Evolutionary conservation across 108 stramenopile species (phyloP), one percentile per base, ranked within the genome.

Genomic region (Discostella stelligeroides): DNA sequence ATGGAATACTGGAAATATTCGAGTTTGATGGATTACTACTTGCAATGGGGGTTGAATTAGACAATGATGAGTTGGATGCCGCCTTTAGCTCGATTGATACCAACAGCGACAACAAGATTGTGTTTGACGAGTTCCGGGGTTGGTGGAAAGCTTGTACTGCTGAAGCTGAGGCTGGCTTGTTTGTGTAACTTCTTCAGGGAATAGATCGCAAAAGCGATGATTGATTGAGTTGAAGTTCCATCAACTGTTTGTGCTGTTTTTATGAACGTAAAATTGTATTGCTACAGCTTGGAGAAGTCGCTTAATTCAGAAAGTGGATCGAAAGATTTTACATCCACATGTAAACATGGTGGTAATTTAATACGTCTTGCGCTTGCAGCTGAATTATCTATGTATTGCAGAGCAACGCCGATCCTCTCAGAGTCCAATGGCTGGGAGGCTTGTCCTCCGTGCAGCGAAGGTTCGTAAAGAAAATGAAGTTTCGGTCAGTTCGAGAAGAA

Each of bases 391-490:
- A 68, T 20, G 68, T 67, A 72, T 95, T 95, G 66, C 89, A 90
- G 4, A 96, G 65, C 9, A 92, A 70, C 0, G 87, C 81, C 10
- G 74, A 82, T 0, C 94, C 96, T 11, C 96, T 84, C 29, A 95
- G 69, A 4, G 80, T 83, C 92, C 94, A 96, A 71, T 91, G 85
- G 11, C 72, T 76, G 1, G 89, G 86, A 40, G 77, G 68, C 54
- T 87, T 88, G 59, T 74, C 83, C 7, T 68, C 65, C 14, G 85
- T 66, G 50, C 80, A 85, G 49, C 86, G 89, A 24, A 96, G 72
- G 43, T 82, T 88, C 20, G 89, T 85, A 53, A 72, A 84, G 63
- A 88, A 89, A 29, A 96, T 88, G 58, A 92, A 80, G 69, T 90
- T 85, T 41, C 85, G 79, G 54, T 94, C 94, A 12, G 87, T 89